Evolutionary conservation across 371 early-diverging fungal genomes (phyloP), one percentile per base, ranked within the genome.

Genomic region (Mucor piriformis): DNA sequence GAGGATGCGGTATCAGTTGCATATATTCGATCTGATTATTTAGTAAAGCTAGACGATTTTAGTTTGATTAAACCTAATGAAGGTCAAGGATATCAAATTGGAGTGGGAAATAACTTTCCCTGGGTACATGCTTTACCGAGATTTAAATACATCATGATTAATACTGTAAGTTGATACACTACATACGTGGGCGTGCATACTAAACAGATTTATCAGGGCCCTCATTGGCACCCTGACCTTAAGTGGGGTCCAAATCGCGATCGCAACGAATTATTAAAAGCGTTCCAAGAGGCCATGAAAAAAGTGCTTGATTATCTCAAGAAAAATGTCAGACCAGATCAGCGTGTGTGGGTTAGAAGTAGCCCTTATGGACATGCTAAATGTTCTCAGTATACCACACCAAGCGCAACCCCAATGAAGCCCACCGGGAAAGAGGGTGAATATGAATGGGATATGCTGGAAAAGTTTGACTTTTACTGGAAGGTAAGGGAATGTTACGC

Each of bases 361-460:
- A 63, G 70, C 16, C 77, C 77, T 8, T 77, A 67, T 51, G 77
- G 77, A 0, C 77, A 77, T 38, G 67, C 59, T 2, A 59, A 69
- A 16, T 77, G 77, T 35, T 72, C 72, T 33, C 69, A 67, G 48
- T 77, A 71, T 52, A 64, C 55, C 7, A 27, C 52, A 20, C 77
- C 66, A 16, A 37, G 54, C 46, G 10, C 48, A 38, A 11, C 46
- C 54, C 10, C 46, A 34, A 42, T 54, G 1, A 55, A 50, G 23
- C 74, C 74, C 2, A 64, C 61, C 15, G 67, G 69, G 0, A 20
- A 59, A 46, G 38, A 56, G 24, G 66, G 67, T 3, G 73, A 73
- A 51, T 73, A 73, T 24, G 74, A 77, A 54, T 77, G 77, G 77
- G 70, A 77, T 34, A 67, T 77, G 64, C 65, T 77, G 34, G 64